phyloP scores from a whole-genome alignment of 1,139 yeast species.

The Sugiyamaella sp. region DNA sequence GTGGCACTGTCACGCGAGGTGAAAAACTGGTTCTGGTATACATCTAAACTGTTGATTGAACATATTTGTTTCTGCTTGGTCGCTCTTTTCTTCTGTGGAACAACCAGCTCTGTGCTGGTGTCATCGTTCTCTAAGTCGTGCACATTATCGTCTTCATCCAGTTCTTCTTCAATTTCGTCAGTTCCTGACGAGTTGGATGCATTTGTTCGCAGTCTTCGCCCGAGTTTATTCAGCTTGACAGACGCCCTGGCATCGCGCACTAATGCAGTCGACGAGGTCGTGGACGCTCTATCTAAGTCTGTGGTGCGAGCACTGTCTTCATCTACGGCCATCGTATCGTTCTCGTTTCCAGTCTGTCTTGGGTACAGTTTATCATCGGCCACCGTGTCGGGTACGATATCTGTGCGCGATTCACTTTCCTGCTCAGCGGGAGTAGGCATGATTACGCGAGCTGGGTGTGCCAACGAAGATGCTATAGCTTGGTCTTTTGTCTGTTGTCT shows the following conservation, averaged over 20 bases:
- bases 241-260: background rate
- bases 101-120: background rate
- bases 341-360: conserved; percentile 4
- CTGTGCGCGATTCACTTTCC: background rate
- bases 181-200: background rate
- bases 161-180: background rate
- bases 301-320: background rate
- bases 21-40: conserved; percentile 22
- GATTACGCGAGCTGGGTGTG: background rate
- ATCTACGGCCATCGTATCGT: conserved; percentile 9
- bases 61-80: conserved; percentile 10
- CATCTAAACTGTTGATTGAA: conserved; percentile 25
- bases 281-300: background rate
- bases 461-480: too few relatives aligned
- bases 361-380: conserved; percentile 16
- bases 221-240: background rate
- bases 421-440: conserved; percentile 20
- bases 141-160: background rate
- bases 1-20: conserved; percentile 23
- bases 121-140: background rate
- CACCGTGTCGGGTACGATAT: conserved; percentile 14
- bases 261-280: background rate
- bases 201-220: background rate
- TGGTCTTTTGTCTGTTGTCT: background rate
- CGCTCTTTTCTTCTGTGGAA: conserved; percentile 1